Evolutionary conservation across 345 rosid genomes (phyloP), one percentile per base, ranked within the genome.

Genomic region (Melaleuca quinquenervia): DNA sequence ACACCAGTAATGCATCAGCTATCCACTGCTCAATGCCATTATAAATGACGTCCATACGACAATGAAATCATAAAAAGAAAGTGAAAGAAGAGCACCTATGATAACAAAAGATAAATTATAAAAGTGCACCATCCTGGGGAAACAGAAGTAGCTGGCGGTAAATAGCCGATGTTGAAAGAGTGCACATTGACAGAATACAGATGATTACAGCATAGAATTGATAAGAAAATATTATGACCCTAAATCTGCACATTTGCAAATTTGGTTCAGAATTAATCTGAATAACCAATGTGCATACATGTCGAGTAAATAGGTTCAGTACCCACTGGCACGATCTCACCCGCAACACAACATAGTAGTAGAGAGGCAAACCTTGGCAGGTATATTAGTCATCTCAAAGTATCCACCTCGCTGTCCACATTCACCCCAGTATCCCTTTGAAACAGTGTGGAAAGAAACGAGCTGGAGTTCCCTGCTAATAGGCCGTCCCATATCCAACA

Each of bases 331-430:
- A 70, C 0, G 1, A 70, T 70, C 24, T 48, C 78, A 70, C 48
- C 62, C 18, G 26, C 21, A 50, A 54, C 1, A 21, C 48, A 36
- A 70, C 13, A 32, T 18, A 32, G 48, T 36, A 13, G 75, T 36
- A 26, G 58, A 70, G 55, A 76, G 14, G 86, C 90, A 87, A 90
- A 97, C 99, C 98, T 88, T 83, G 53, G 98, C 94, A 89, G 99
- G 98, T 70, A 97, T 91, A 92, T 97, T 97, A 32, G 98, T 96
- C 98, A 96, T 96, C 94, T 97, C 98, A 90, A 97, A 96, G 94
- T 97, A 97, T 90, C 99, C 99, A 91, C 99, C 99, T 29, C 99
- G 92, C 91, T 96, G 99, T 88, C 98, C 99, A 70, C 99, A 97
- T 92, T 97, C 99, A 2, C 99, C 98, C 98, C 98, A 97, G 91